Base-by-base conservation (phyloP, 2,329 filamentous ascomycete species). In the Metarhizium robertsii region DNA sequence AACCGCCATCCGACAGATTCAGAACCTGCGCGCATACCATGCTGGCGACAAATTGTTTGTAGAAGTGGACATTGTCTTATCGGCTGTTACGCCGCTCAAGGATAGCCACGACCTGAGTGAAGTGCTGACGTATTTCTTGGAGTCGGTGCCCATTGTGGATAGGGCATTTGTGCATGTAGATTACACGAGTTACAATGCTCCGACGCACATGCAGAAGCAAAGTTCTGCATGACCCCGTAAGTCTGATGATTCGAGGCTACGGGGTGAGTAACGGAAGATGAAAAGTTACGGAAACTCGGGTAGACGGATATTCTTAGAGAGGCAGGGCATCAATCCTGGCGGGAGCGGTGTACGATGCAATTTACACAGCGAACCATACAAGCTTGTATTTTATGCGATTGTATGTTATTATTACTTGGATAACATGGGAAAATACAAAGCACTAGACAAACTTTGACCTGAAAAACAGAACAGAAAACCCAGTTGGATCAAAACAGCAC, bases 11-110 rank as follows among this genome's bases (percentile, higher is more conserved):
- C 84, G 83, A 65, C 86, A 90, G 67, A 94, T 95, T 58, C 90
- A 94, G 67, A 90, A 90, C 36, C 73, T 94, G 55, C 86, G 91
- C 61, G 90, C 90, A 2, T 95, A 94, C 67, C 90, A 95, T 65
- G 85, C 86, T 0, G 90, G 90, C 30, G 90, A 94, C 68, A 92
- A 91, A 74, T 78, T 94, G 56, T 91, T 90, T 60, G 88, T 92
- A 30, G 78, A 81, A 66, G 88, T 92, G 11, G 90, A 95, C 68
- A 87, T 94, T 60, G 88, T 95, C 38, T 79, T 95, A 46, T 88
- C 91, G 59, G 85, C 88, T 62, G 80, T 81, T 60, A 90, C 86
- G 56, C 84, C 81, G 32, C 73, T 95, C 61, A 84, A 88, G 63
- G 89, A 94, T 68, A 89, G 84, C 60, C 90, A 95, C 70, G 90